A percentile compares a stretch with the other conserved stretches of the same genome.
Evolutionary conservation across 2,329 filamentous ascomycete genomes (phyloP).

Genomic region (Fusarium sp.): DNA sequence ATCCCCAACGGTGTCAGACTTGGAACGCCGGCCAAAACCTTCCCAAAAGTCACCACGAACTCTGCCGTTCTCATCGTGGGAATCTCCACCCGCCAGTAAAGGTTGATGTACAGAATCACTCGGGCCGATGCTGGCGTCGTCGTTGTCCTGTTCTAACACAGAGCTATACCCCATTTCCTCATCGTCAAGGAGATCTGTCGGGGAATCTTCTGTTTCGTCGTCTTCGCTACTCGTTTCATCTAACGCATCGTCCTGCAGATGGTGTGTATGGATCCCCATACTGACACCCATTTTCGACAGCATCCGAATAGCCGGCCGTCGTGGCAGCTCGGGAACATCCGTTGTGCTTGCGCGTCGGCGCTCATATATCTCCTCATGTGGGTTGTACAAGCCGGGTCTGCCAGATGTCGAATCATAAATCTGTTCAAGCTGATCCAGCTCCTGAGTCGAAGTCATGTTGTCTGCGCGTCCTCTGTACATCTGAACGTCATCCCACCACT

Average conservation of each 20-base stretch:
- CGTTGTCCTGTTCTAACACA: conserved; percentile 43
- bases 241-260: conserved; percentile 72
- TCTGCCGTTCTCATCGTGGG: conserved; percentile 16
- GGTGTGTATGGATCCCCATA: conserved; percentile 81
- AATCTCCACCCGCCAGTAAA: conserved; percentile 33
- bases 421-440: conserved; percentile 57
- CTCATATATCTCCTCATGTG: conserved; percentile 52
- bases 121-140: conserved; percentile 43
- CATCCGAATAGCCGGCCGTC: conserved; percentile 66
- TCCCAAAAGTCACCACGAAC: conserved; percentile 33
- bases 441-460: conserved; percentile 56
- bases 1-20: conserved; percentile 15
- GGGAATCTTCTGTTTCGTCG: conserved; percentile 50
- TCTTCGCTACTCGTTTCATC: conserved; percentile 53
- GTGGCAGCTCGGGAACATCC: conserved; percentile 71
- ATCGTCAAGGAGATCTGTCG: conserved; percentile 48
- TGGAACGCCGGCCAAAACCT: conserved; percentile 29
- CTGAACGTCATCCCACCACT: conserved; percentile 86
- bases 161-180: conserved; percentile 46
- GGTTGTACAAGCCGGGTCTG: conserved; percentile 58
- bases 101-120: conserved; percentile 37
- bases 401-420: conserved; percentile 59
- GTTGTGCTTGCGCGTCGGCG: conserved; percentile 63
- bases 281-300: conserved; percentile 71
- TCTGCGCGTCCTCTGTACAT: conserved; percentile 59